Percentiles rank a stretch among this genome's conserved stretches.
phyloP scores from a whole-genome alignment of 2,329 filamentous ascomycete species.

The Colletotrichum noveboracense region DNA sequence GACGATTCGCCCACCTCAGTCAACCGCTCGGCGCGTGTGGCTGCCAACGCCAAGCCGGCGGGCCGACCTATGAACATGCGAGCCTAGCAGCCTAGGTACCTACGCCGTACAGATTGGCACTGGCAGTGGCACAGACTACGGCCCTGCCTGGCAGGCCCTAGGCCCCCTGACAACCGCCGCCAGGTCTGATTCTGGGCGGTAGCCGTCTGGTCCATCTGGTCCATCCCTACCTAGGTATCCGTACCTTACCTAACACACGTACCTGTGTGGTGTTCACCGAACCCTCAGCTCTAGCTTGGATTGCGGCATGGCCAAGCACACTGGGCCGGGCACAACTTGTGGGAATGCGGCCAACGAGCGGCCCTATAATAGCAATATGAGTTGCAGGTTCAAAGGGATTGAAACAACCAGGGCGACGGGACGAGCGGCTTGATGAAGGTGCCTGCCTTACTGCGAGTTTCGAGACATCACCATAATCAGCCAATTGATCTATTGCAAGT shows the following conservation, averaged over 20 bases:
- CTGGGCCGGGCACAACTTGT: background rate
- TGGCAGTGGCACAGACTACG: background rate
- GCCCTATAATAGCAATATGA: background rate
- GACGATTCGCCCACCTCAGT: background rate
- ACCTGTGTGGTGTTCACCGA: background rate
- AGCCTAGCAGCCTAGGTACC: background rate
- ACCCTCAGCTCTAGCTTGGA: background rate
- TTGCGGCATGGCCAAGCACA: background rate
- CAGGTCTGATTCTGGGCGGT: background rate
- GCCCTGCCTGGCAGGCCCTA: background rate
- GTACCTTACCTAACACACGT: background rate
- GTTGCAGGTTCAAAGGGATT: background rate
- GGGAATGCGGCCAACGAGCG: background rate
- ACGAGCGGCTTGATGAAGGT: background rate
- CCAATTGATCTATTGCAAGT: background rate
- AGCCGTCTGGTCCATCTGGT: background rate
- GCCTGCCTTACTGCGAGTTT: background rate
- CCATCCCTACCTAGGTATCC: background rate
- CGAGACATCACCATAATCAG: background rate
- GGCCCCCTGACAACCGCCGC: too few relatives aligned
- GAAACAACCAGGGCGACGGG: background rate
- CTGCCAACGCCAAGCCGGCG: background rate
- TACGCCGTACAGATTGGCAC: background rate
- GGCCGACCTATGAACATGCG: background rate
- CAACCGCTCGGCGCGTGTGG: background rate